Base-by-base conservation (phyloP, 495 filamentous ascomycete genomes). In the Penicillium bialowiezense region DNA sequence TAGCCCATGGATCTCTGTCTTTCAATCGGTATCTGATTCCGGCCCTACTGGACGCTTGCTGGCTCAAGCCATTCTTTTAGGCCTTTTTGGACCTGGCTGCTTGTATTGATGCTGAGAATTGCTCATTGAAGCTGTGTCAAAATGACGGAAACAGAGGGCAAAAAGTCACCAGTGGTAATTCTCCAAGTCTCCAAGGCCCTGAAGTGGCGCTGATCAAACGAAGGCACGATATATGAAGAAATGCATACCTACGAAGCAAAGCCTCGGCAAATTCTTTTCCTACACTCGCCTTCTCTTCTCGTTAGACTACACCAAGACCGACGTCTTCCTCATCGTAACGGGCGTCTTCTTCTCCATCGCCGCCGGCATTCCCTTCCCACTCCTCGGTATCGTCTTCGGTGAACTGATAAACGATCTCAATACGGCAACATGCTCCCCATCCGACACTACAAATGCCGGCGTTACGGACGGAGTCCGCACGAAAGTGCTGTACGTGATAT, bases 381-480 rank as follows among this genome's bases (percentile, higher is more conserved):
- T 87, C 8, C 76, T 87, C 15, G 82, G 79, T n/a, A 82, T 88
- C 54, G 71, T 87, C 42, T 87, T 87, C 47, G 84, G 84, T 29
- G 65, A 85, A 55, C 72, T 88, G 14, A 73, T 88, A 50, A 79
- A 88, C 41, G 66, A 67, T 18, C 50, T 72, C 14, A 72, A 72
- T 40, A 55, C 63, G 1, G 56, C 63, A 8, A 64, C 59, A 17
- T 72, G 66, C 45, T 50, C 51, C 1, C 38, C 52, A 9, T 52
- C 58, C 19, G 17, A 41, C 10, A 47, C 37, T 21, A 45, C 46
- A 10, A 51, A 44, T 14, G 24, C 36, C 10, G 54, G 59, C 21
- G 51, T 65, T 5, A 40, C 56, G 8, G 40, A 50, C 10, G 51
- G 53, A 31, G 60, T 68, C 21, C 57, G 54, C 52, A 52, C 63